phyloP scores from a whole-genome alignment of 73 alveolate genomes.

The Blepharisma japonicum region DNA sequence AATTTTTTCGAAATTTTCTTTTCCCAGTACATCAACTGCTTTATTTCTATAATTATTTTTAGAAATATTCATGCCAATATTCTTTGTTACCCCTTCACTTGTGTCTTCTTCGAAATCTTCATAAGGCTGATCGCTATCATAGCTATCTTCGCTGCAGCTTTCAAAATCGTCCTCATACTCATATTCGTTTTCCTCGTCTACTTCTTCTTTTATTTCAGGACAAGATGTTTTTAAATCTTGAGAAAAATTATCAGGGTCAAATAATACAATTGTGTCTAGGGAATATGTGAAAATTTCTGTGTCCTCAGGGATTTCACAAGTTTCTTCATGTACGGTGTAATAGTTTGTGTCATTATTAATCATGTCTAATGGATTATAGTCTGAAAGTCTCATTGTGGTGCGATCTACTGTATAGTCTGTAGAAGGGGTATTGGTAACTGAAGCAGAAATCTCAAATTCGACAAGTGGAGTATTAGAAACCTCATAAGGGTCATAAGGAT shows the following conservation, averaged over 20 bases:
- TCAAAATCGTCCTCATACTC: slow-evolving; percentile 30
- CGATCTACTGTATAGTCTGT: too few relatives aligned
- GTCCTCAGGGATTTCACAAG: background rate
- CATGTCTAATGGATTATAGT: too few relatives aligned
- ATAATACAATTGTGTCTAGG: background rate
- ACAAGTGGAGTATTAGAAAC: too few relatives aligned
- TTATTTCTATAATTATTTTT: too few relatives aligned
- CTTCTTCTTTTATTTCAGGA: background rate
- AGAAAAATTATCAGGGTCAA: background rate
- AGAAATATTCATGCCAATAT: background rate
- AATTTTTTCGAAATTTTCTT: background rate
- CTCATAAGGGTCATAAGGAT: too few relatives aligned
- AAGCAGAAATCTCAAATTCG: too few relatives aligned
- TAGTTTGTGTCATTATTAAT: too few relatives aligned
- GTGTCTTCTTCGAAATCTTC: slow-evolving; percentile 23
- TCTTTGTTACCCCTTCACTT: background rate
- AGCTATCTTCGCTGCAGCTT: background rate
- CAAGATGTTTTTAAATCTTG: background rate
- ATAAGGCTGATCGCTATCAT: slow-evolving; percentile 15
- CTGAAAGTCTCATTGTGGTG: too few relatives aligned
- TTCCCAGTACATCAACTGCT: too few relatives aligned
- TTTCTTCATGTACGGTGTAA: too few relatives aligned
- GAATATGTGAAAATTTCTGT: background rate
- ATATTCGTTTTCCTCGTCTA: slow-evolving; percentile 13
- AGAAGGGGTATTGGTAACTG: too few relatives aligned